phyloP scores from a whole-genome alignment of 331 rosid species.

The Erythrophleum ivorense region DNA sequence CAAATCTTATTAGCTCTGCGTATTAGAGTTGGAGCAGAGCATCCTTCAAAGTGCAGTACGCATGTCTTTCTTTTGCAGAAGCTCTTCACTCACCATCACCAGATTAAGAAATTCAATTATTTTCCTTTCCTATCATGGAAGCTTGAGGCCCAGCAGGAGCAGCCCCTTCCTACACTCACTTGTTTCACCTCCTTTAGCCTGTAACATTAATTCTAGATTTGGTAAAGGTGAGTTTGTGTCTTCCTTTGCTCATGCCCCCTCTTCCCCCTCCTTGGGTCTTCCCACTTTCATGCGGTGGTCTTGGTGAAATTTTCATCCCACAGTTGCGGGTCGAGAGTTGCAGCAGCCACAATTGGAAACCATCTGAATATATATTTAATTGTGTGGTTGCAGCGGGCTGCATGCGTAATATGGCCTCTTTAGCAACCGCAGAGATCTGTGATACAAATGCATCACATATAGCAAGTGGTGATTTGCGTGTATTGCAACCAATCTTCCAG shows the following conservation, averaged over 20 bases:
- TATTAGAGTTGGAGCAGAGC: neutral
- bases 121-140: neutral
- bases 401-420: constrained; percentile 55
- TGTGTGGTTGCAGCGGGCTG: constrained; percentile 15
- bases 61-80: constrained; percentile 2
- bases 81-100: neutral
- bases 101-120: neutral
- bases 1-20: constrained; percentile 2
- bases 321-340: neutral
- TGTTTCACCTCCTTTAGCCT: neutral
- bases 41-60: neutral
- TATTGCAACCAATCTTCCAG: constrained; percentile 51
- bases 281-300: neutral
- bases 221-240: neutral
- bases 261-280: neutral
- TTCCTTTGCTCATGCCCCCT: too few relatives aligned
- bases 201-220: constrained; percentile 3
- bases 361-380: neutral
- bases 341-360: neutral
- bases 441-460: constrained; percentile 63
- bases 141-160: constrained; percentile 5
- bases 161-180: neutral
- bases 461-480: constrained; percentile 54
- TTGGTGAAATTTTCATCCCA: neutral
- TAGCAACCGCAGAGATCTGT: constrained; percentile 70